phyloP scores from a whole-genome alignment of 768 basidiomycete genomes.

The Lentinula guzmanii region DNA sequence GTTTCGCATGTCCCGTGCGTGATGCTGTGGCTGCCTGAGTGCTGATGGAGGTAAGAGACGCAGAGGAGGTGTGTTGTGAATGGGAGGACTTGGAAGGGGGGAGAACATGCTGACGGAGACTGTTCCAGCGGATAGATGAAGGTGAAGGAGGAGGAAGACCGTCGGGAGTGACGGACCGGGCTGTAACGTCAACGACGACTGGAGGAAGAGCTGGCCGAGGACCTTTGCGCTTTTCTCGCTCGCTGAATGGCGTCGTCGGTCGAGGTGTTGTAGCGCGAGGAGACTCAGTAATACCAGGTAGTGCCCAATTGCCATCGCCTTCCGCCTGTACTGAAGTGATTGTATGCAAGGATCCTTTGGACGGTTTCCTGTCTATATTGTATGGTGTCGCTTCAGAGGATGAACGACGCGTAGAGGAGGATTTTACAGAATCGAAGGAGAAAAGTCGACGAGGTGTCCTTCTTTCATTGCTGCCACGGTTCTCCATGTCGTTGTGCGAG shows the following conservation, averaged over 20 bases:
- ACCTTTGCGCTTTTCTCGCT: neutral
- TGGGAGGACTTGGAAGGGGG: constrained; percentile 16
- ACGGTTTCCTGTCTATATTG: neutral
- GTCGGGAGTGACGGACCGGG: constrained; percentile 39
- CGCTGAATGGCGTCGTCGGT: neutral
- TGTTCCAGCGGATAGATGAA: constrained; percentile 45
- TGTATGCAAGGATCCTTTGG: neutral
- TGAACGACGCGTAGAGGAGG: constrained; percentile 11
- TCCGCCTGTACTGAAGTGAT: neutral
- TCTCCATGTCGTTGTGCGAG: neutral
- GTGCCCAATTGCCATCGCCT: neutral
- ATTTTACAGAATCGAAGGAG: constrained; percentile 20
- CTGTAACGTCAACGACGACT: constrained; percentile 5
- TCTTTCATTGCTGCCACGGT: constrained; percentile 7
- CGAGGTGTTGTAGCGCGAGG: neutral
- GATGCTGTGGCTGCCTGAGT: constrained; percentile 11
- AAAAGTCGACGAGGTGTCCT: constrained; percentile 17
- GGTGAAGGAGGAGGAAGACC: constrained; percentile 33
- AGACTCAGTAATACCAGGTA: neutral
- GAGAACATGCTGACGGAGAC: constrained; percentile 48
- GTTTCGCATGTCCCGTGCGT: constrained; percentile 15
- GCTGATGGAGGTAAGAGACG: constrained; percentile 18
- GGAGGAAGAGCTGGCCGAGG: constrained; percentile 9
- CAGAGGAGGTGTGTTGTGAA: constrained; percentile 19
- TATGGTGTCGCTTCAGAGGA: constrained; percentile 13